Conservation (phyloP, 306 rosid species). For the Betula pendula region DNA sequence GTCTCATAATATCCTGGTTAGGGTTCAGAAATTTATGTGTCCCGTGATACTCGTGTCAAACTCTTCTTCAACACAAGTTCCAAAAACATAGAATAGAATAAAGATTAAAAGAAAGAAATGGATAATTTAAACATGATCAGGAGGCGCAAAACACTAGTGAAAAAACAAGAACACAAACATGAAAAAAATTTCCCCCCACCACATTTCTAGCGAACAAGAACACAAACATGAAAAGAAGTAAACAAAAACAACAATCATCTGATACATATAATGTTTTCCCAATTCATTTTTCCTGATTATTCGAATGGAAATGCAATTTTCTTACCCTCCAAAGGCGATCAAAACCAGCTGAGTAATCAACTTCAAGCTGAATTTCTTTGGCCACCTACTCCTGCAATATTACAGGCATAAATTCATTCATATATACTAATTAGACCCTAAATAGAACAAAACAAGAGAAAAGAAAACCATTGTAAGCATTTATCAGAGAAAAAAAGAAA, state of each 20-base stretch:
- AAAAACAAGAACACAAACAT: neutral
- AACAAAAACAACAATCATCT: neutral
- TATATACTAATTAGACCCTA: neutral
- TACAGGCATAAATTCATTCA: neutral
- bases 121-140: neutral
- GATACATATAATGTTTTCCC: neutral
- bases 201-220: neutral
- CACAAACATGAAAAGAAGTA: neutral
- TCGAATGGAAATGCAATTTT: neutral
- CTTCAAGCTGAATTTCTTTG: conserved; percentile 43
- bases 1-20: no score
- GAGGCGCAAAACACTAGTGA: neutral
- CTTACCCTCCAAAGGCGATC: conserved; percentile 84
- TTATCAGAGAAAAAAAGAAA: neutral
- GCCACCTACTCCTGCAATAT: conserved; percentile 76
- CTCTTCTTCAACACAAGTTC: no score
- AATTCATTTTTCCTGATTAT: neutral
- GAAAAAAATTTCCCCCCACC: neutral
- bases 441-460: neutral
- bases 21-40: no score
- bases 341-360: conserved; percentile 47
- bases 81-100: no score
- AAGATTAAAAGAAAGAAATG: neutral
- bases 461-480: neutral
- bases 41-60: no score